Conservation (phyloP, 148 eudicot genomes). For the Cornus controversa region DNA sequence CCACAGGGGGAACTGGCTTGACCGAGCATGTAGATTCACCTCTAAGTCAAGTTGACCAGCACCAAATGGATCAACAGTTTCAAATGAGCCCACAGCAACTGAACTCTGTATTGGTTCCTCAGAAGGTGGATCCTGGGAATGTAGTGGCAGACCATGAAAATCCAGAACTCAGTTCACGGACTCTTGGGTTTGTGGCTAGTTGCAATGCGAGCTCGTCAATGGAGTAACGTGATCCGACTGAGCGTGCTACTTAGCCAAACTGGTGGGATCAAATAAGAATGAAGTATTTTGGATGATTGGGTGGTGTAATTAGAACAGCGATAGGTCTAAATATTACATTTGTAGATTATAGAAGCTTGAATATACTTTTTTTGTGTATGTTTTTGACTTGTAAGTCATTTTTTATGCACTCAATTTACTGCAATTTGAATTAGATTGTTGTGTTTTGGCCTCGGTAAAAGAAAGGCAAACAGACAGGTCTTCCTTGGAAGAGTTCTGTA, state of each 20-base stretch:
- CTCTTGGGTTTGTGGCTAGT: constrained; percentile 8
- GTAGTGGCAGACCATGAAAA: background rate
- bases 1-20: background rate
- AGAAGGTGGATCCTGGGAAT: background rate
- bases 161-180: background rate
- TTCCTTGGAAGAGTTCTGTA: too few species aligned
- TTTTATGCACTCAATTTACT: too few species aligned
- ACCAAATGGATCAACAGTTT: background rate
- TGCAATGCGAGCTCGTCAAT: background rate
- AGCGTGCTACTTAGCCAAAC: background rate
- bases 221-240: background rate
- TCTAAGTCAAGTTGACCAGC: background rate
- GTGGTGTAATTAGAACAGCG: background rate
- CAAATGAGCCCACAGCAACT: constrained; percentile 5
- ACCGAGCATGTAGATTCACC: constrained; percentile 7
- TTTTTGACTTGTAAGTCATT: too few species aligned
- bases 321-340: too few species aligned
- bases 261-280: constrained; percentile 4
- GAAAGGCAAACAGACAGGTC: too few species aligned
- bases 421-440: too few species aligned
- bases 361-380: too few species aligned
- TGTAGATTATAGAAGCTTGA: too few species aligned
- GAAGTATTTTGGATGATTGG: background rate
- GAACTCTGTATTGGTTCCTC: background rate
- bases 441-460: too few species aligned